phyloP scores from a whole-genome alignment of 495 filamentous ascomycete genomes.

The Neurospora intermedia region DNA sequence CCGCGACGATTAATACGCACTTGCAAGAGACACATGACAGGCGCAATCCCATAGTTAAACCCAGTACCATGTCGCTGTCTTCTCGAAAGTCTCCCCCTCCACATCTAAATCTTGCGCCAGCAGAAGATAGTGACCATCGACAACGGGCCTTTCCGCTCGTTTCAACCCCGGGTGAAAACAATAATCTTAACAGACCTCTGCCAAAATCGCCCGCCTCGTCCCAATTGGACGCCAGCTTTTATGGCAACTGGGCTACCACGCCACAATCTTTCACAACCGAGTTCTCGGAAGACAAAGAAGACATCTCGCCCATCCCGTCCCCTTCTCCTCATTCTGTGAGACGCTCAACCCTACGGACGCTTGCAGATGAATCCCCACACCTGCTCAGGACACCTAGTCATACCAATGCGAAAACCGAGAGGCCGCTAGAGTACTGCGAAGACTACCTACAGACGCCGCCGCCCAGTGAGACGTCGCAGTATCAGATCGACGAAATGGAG shows the following conservation, averaged over 20 bases:
- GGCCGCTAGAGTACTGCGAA: conserved; percentile 31
- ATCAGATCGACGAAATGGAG: conserved; percentile 67
- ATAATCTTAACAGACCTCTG: conserved; percentile 38
- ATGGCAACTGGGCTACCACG: conserved; percentile 38
- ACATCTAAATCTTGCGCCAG: conserved; percentile 32
- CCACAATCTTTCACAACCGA: conserved; percentile 33
- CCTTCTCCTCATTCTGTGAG: conserved; percentile 30
- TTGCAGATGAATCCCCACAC: conserved; percentile 27
- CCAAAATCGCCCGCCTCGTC: conserved; percentile 43
- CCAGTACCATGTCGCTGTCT: conserved; percentile 32
- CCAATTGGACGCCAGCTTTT: conserved; percentile 37
- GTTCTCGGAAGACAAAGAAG: conserved; percentile 31
- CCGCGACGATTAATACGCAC: conserved; percentile 4
- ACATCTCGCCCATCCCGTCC: conserved; percentile 39
- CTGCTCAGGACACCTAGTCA: conserved; percentile 23
- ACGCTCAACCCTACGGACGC: conserved; percentile 18
- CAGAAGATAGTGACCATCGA: conserved; percentile 20
- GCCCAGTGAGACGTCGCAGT: conserved; percentile 25
- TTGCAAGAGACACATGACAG: conserved; percentile 15
- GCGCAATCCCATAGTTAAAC: conserved; percentile 18
- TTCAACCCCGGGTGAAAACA: conserved; percentile 6
- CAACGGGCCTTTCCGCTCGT: neutral
- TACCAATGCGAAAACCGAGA: conserved; percentile 22
- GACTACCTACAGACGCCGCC: conserved; percentile 36
- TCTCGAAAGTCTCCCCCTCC: conserved; percentile 38